phyloP scores from a whole-genome alignment of 768 basidiomycete species.

The Leccinum rimulosum region DNA sequence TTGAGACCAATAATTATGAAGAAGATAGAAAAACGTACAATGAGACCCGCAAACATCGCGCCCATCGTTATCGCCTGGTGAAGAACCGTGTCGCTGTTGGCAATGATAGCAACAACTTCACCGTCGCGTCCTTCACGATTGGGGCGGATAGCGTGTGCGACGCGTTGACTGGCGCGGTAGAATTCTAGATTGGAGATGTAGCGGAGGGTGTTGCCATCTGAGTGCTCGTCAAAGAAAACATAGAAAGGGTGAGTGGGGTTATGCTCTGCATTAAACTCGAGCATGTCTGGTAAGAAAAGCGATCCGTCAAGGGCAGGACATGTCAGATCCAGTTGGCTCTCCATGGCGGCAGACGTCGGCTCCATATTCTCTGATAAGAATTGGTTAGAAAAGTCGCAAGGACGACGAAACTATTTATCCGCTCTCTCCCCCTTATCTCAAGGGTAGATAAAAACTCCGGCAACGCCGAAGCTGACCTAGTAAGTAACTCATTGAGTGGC shows the following conservation, averaged over 20 bases:
- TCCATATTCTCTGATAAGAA: neutral
- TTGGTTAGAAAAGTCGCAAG: neutral
- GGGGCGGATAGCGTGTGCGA: slow-evolving; percentile 40
- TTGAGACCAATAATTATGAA: neutral
- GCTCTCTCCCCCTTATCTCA: neutral
- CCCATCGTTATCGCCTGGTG: slow-evolving; percentile 44
- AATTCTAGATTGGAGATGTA: slow-evolving; percentile 43
- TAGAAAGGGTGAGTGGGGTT: slow-evolving; percentile 34
- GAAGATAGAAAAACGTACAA: neutral
- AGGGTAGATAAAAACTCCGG: neutral
- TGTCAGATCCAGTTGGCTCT: neutral
- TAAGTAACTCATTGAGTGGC: neutral
- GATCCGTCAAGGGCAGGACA: slow-evolving; percentile 35
- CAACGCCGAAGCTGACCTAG: neutral
- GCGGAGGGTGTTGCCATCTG: slow-evolving; percentile 11
- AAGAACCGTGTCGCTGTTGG: slow-evolving; percentile 38
- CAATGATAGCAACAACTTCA: slow-evolving; percentile 37
- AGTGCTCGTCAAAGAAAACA: slow-evolving; percentile 27
- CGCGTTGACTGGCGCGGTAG: slow-evolving; percentile 42
- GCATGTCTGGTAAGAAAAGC: slow-evolving; percentile 21
- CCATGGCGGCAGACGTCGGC: neutral
- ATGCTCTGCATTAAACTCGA: slow-evolving; percentile 28
- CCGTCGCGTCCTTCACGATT: slow-evolving; percentile 30
- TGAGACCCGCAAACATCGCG: slow-evolving; percentile 19
- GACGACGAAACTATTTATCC: neutral